Conservation (phyloP, 2,329 filamentous ascomycete genomes). For the Trichophyton mentagrophytes region DNA sequence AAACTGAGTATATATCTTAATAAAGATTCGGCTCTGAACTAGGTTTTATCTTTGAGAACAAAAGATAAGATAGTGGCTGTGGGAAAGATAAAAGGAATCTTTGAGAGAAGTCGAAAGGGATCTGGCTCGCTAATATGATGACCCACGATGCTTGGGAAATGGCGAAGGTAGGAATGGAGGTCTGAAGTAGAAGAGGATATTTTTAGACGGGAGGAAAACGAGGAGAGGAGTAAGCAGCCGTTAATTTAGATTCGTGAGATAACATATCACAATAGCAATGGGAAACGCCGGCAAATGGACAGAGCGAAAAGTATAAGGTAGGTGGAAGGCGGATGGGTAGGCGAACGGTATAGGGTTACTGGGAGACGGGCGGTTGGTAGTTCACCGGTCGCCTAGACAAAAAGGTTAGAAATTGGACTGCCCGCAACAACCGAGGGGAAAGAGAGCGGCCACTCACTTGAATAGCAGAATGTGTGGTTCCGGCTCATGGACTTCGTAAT, state of each 20-base stretch:
- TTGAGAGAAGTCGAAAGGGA: neutral
- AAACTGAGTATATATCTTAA: neutral
- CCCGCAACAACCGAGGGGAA: conserved; percentile 8
- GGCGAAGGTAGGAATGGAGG: neutral
- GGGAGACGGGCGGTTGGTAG: conserved; percentile 55
- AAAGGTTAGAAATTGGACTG: conserved; percentile 13
- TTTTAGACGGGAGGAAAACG: neutral
- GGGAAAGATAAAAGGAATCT: neutral
- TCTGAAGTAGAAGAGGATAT: too few relatives aligned
- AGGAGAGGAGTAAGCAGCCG: neutral
- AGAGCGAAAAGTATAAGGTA: neutral
- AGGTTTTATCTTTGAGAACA: neutral
- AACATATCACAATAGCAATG: neutral
- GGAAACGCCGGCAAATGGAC: conserved; percentile 9
- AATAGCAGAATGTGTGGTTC: conserved; percentile 97
- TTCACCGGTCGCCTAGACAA: conserved; percentile 61
- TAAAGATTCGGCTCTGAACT: neutral
- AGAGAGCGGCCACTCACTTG: conserved; percentile 44
- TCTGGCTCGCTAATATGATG: neutral
- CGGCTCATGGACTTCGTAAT: conserved; percentile 97
- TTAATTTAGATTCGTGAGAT: conserved; percentile 2
- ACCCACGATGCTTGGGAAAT: neutral
- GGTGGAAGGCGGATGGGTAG: neutral
- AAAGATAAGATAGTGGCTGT: neutral
- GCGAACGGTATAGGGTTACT: neutral